Evolutionary conservation across 2,329 filamentous ascomycete species (phyloP).

Genomic region (Tolypocladium inflatum): DNA sequence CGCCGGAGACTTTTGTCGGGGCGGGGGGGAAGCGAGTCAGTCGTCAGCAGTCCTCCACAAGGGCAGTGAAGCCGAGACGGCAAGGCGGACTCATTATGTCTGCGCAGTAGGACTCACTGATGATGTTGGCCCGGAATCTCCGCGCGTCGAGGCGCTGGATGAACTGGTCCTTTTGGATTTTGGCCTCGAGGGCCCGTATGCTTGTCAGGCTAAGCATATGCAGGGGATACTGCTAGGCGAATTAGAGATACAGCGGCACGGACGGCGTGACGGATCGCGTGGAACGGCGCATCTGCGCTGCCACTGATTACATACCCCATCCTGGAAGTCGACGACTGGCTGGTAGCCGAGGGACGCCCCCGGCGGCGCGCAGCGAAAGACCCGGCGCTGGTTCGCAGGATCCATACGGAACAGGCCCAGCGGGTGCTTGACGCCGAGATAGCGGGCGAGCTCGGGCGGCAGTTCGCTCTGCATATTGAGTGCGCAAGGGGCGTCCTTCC

Average conservation of each 20-base stretch:
- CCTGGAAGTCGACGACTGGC: constrained; percentile 58
- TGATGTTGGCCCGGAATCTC: constrained; percentile 65
- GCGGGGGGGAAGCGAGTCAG: constrained; percentile 1
- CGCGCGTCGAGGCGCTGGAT: constrained; percentile 46
- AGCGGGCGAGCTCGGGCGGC: constrained; percentile 52
- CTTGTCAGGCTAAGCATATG: constrained; percentile 58
- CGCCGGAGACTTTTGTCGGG: constrained; percentile 42
- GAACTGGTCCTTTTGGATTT: constrained; percentile 40
- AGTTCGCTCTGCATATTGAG: constrained; percentile 50
- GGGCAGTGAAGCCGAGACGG: not conserved
- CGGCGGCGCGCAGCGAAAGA: constrained; percentile 50
- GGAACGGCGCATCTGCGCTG: not conserved
- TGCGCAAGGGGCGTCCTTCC: constrained; percentile 46
- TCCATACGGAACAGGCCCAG: constrained; percentile 62
- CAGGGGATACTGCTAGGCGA: constrained; percentile 49
- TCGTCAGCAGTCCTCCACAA: not conserved
- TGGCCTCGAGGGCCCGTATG: constrained; percentile 48
- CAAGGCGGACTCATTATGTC: not conserved
- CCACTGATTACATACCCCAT: constrained; percentile 44
- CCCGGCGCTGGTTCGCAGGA: constrained; percentile 43
- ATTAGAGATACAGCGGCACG: not conserved
- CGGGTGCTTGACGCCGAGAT: constrained; percentile 56
- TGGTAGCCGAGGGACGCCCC: constrained; percentile 52
- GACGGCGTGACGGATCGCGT: not conserved
- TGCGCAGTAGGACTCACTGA: constrained; percentile 32